These are phyloP conservation scores for Linnemannia exigua DNA, from an alignment of 192 early-diverging fungal species.

Conservation along the genomic window DNA sequence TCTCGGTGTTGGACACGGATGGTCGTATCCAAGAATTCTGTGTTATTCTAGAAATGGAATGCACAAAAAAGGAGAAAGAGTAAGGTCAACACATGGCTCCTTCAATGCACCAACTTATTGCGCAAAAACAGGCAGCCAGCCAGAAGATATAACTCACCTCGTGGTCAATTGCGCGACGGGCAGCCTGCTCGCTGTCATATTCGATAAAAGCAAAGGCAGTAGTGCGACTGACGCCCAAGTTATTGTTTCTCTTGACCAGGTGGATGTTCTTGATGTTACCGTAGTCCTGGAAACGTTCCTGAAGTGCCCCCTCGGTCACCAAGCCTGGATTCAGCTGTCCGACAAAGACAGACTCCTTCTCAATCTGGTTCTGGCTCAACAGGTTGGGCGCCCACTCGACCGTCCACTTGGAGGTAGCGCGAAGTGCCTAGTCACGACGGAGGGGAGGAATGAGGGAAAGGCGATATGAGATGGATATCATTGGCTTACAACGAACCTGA, in stretches of 20 bases:
- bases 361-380: slow-evolving; percentile 63
- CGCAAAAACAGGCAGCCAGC: neutral
- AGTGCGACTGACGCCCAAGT: slow-evolving; percentile 27
- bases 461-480: neutral
- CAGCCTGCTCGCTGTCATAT: slow-evolving; percentile 62
- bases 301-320: slow-evolving; percentile 62
- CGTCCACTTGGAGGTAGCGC: slow-evolving; percentile 54
- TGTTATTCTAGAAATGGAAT: slow-evolving; percentile 40
- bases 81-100: neutral
- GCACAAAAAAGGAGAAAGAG: neutral
- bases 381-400: slow-evolving; percentile 77
- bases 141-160: slow-evolving; percentile 54
- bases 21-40: slow-evolving; percentile 30
- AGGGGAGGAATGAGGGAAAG: neutral
- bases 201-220: slow-evolving; percentile 78
- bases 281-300: slow-evolving; percentile 66
- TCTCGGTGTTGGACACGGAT: slow-evolving; percentile 54
- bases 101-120: neutral
- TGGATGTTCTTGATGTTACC: slow-evolving; percentile 67
- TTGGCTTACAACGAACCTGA: neutral
- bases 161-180: slow-evolving; percentile 63
- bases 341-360: slow-evolving; percentile 72
- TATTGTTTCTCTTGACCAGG: slow-evolving; percentile 61
- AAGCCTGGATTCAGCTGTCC: slow-evolving; percentile 71
- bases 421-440: slow-evolving; percentile 53